Percentiles rank a stretch among this genome's conserved stretches.
Evolutionary conservation across 345 rosid genomes (phyloP).

Genomic region (Brassica juncea): DNA sequence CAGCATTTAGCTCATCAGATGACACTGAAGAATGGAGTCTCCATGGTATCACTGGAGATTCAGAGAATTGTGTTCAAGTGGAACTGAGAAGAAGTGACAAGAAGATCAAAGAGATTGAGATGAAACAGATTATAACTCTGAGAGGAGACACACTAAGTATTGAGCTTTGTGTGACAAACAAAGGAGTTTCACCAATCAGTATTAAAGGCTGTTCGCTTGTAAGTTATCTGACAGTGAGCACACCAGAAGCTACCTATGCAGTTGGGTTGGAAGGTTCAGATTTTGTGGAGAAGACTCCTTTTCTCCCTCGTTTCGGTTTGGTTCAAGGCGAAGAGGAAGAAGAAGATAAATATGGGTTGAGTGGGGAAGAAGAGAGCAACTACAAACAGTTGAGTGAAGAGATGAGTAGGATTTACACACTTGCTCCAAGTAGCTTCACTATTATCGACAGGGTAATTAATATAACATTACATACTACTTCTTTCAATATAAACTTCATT

Average conservation of each 20-base stretch:
- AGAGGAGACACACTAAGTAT: constrained; percentile 57
- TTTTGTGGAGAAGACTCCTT: constrained; percentile 46
- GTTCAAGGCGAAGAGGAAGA: constrained; percentile 35
- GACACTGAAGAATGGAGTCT: constrained; percentile 52
- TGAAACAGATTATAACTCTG: constrained; percentile 56
- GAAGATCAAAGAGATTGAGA: constrained; percentile 49
- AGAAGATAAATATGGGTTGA: constrained; percentile 20
- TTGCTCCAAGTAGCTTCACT: constrained; percentile 68
- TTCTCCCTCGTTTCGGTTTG: constrained; percentile 46
- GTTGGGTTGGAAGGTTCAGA: constrained; percentile 69
- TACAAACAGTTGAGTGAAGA: constrained; percentile 62
- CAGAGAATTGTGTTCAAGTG: constrained; percentile 45
- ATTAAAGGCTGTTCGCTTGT: constrained; percentile 56
- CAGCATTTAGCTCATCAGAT: constrained; percentile 49
- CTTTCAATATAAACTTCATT: neutral
- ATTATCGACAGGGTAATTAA: constrained; percentile 68
- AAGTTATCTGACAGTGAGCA: constrained; percentile 78
- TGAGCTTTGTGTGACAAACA: constrained; percentile 56
- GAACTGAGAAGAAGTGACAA: constrained; percentile 58
- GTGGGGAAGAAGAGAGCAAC: constrained; percentile 66
- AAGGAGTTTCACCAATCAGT: constrained; percentile 41
- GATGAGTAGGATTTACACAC: constrained; percentile 80
- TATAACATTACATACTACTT: neutral
- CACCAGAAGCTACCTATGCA: constrained; percentile 85
- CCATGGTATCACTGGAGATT: constrained; percentile 56